Evolutionary conservation across 805 yeast genomes (phyloP).

Genomic region (Wickerhamiella sorbophila): DNA sequence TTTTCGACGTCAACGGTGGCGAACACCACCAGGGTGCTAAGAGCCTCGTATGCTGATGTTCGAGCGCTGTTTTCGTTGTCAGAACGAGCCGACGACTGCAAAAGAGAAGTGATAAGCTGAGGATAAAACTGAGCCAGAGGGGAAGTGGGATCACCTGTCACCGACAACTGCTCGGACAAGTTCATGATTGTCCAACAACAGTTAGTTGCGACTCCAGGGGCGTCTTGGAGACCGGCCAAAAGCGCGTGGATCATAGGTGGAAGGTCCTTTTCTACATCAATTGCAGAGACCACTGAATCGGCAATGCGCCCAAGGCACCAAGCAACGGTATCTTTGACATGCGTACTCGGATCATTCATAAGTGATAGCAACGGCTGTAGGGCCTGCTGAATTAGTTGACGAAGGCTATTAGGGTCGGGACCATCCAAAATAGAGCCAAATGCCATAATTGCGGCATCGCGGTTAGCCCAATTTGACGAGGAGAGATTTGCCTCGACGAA

Average conservation of each 20-base stretch:
- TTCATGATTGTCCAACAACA: slow-evolving; percentile 97
- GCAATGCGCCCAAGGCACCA: slow-evolving; percentile 98
- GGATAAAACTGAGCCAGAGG: slow-evolving; percentile 63
- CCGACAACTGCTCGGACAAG: slow-evolving; percentile 63
- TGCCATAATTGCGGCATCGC: slow-evolving; percentile 99
- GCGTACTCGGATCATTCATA: slow-evolving; percentile 61
- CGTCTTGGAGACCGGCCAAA: slow-evolving; percentile 69
- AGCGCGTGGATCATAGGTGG: slow-evolving; percentile 64
- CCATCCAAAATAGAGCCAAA: slow-evolving; percentile 96
- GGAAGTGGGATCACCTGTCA: slow-evolving; percentile 33
- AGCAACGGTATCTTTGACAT: slow-evolving; percentile 92
- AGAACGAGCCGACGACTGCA: slow-evolving; percentile 50
- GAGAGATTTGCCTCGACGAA: slow-evolving; percentile 68
- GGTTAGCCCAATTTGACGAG: slow-evolving; percentile 57
- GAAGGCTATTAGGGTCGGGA: slow-evolving; percentile 61
- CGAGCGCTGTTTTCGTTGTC: slow-evolving; percentile 82
- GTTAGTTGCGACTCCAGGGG: slow-evolving; percentile 88
- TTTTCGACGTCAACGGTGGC: slow-evolving; percentile 58
- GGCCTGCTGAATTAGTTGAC: slow-evolving; percentile 63
- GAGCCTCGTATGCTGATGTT: slow-evolving; percentile 93
- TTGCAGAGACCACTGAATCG: slow-evolving; percentile 60
- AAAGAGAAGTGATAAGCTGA: slow-evolving; percentile 51
- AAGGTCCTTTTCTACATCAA: slow-evolving; percentile 49
- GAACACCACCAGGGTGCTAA: slow-evolving; percentile 65
- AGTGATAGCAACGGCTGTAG: slow-evolving; percentile 60